Base-by-base conservation (phyloP, 2,329 filamentous ascomycete genomes). In the Xylogone sp. region DNA sequence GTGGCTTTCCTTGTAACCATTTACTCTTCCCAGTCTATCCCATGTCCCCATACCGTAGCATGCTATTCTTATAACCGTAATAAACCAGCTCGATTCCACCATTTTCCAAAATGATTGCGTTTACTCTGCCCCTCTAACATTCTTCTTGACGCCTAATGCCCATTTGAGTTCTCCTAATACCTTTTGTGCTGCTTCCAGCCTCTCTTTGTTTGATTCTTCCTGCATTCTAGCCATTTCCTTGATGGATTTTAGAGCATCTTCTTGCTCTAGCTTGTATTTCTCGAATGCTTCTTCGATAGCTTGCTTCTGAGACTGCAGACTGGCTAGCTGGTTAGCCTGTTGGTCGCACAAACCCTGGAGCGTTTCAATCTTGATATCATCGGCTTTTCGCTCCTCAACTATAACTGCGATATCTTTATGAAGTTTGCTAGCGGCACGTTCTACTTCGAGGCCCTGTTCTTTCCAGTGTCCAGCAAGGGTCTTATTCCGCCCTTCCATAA, bases 291-390 rank as follows among this genome's bases (percentile, higher is more conserved):
- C 70, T 16, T 70, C 68, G 53, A 90, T 82, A 16, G 79, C 78
- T 22, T 81, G 77, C 61, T 88, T 87, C 61, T 87, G 78, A 46
- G 77, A 75, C 52, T 71, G 70, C 21, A 85, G 71, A 53, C 81
- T 75, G 51, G 80, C 78, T 53, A 88, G 78, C 60, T 89, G 87
- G 61, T 79, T 77, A 57, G 87, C 80, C 64, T 90, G 83, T 68
- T 91, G 87, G 57, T 90, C 86, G 65, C 82, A 86, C 27, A 91
- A 75, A 53, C 88, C 83, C 48, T 83, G 77, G 47, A 90, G 72
- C 27, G 80, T 82, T 54, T 73, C 76, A 58, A 87, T 83, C 68
- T 78, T 82, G 63, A 79, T 77, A 59, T 85, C 82, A 61, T 88
- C 84, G 48, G 27, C 39, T 55, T 69, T 74, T 52, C 83, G 73